Base-by-base conservation (phyloP, 345 rosid genomes). In the Crucihimalaya himalaica region DNA sequence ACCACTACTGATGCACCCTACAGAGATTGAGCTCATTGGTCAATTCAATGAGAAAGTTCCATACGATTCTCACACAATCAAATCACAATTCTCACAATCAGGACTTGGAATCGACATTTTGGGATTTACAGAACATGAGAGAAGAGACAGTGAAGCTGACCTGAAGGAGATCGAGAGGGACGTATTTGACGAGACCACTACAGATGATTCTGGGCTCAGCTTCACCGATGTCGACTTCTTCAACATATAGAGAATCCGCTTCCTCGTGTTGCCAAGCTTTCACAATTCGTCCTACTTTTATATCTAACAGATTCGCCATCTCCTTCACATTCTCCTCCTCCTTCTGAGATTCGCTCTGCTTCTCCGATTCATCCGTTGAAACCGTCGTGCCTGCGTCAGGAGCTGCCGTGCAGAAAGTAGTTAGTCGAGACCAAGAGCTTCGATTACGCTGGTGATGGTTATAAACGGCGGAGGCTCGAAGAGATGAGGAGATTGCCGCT, bases 261-360 rank as follows among this genome's bases (percentile, higher is more conserved):
- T 94, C 97, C 57, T 88, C 95, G 73, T 94, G 98, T 51, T 86
- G 86, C 98, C 95, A 94, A 0, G 96, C 98, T 78, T 88, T 94
- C 66, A 88, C 76, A 1, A 94, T 76, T 40, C 86, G 77, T 9
- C 97, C 98, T 25, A 94, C 96, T 82, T 93, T 87, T 55, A 91
- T 83, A 77, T 91, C 97, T 64, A 94, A 89, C 86, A 80, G 63
- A 77, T 87, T 82, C 54, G 86, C 96, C 48, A 82, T 81, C 40
- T 87, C 90, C 57, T 70, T 86, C 65, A 86, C 71, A 68, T 68
- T 28, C 21, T 66, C 65, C 55, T 78, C 63, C 16, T 46, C 55
- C 31, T n/a, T 75, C n/a, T 34, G 14, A 8, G 67, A 19, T 47
- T 67, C 78, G 0, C 0, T 20, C 71, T 60, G 37, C 67, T 72